Base-by-base conservation (phyloP, 306 rosid species). In the Cercis canadensis region DNA sequence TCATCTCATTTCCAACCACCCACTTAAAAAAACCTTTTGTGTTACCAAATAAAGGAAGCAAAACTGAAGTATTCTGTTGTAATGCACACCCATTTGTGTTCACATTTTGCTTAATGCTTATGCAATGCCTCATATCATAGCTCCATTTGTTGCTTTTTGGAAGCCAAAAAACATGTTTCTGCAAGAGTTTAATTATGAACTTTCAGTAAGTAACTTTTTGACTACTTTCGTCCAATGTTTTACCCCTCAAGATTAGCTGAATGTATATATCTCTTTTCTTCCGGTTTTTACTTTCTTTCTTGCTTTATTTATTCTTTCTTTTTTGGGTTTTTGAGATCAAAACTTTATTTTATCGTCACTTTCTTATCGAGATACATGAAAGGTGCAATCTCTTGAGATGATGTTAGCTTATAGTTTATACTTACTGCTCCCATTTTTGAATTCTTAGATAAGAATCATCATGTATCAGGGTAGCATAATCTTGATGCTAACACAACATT, bases 1-100 rank as follows among this genome's bases (percentile, higher is more conserved):
- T 70, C 83, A 18, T 78, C 62, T 69, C 65, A 79, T 79, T 70
- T 54, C 87, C 87, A 84, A 67, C 88, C 51, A 82, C 81, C 85
- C 86, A 74, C 65, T 78, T 76, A 4, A 16, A 47, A 17, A 37
- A 56, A 56, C 75, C 63, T 78, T 73, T 57, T 76, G 55, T 63
- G 62, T 74, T 62, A 52, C 75, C 83, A 81, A 75, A 73, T 66
- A 70, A 77, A 81, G 78, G 11, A 86, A 69, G 34, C 59, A 78
- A 54, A 69, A 34, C 80, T 70, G 78, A 75, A 21, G 43, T 60
- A 54, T 54, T 59, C 77, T 59, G 80, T 60, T 57, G 13, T 67
- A 32, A 80, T 77, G 39, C 62, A 67, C 62, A 69, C 61, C n/a
- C 67, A 62, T 60, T 61, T 67, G 55, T 67, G 78, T 82, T 81